These are phyloP conservation scores for Piper betle DNA, from an alignment of 164 flowering plant species.

Conservation along the genomic window DNA sequence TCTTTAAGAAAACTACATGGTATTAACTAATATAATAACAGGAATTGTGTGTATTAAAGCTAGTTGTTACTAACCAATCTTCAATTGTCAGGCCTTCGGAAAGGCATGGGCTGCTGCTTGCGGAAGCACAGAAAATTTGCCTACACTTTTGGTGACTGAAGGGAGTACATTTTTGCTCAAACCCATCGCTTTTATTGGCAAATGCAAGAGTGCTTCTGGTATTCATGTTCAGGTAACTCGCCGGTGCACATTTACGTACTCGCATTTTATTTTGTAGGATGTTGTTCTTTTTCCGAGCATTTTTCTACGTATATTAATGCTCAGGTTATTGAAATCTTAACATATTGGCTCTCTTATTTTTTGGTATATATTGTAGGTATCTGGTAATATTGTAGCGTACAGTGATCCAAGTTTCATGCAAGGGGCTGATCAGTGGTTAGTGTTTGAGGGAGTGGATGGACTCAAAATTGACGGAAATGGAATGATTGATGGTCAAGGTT, in stretches of 20 bases:
- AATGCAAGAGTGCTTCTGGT: not conserved
- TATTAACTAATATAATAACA: no score
- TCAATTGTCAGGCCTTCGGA: not conserved
- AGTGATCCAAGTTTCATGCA: not conserved
- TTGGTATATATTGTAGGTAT: not conserved
- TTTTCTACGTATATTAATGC: no score
- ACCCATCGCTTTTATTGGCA: not conserved
- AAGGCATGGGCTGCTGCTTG: slow-evolving; percentile 1
- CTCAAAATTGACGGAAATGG: not conserved
- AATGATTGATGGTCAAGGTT: not conserved
- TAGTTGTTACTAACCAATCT: not conserved
- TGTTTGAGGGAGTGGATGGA: not conserved
- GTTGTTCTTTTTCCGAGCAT: no score
- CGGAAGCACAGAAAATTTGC: not conserved
- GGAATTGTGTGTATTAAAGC: no score
- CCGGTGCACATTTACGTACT: no score
- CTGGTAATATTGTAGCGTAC: not conserved
- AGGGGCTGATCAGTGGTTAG: not conserved
- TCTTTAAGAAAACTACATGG: no score
- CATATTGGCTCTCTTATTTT: no score
- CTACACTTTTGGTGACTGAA: not conserved
- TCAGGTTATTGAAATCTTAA: no score
- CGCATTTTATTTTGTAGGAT: no score
- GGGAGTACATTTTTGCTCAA: slow-evolving; percentile 1
- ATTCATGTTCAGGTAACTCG: not conserved